Conservation (phyloP, 148 eudicot species). For the Spergularia bocconei region DNA sequence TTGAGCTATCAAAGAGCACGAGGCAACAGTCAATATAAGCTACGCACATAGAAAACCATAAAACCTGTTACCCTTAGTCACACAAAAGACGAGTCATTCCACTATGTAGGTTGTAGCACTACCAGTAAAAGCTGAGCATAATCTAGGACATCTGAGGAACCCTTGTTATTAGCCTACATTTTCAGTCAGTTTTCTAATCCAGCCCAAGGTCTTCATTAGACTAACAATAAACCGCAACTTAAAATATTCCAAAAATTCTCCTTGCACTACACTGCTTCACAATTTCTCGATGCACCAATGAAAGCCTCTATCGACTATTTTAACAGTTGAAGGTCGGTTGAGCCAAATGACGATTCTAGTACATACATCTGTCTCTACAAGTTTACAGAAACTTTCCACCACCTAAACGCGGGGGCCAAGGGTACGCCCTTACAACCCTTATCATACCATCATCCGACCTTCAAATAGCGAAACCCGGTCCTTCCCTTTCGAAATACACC, state of each 20-base stretch:
- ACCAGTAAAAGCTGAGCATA: background rate
- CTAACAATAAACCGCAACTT: too few relatives aligned
- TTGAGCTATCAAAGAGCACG: background rate
- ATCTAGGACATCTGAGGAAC: background rate
- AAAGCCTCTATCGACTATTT: background rate
- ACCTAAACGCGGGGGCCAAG: too few relatives aligned
- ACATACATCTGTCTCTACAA: too few relatives aligned
- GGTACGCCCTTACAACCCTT: too few relatives aligned
- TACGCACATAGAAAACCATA: background rate
- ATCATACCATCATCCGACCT: background rate
- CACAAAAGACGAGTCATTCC: background rate
- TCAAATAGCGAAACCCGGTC: background rate
- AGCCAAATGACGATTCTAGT: background rate
- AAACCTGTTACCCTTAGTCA: background rate
- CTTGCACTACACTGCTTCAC: background rate
- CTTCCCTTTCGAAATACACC: background rate
- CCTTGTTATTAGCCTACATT: background rate
- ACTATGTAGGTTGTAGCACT: background rate
- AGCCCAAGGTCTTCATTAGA: too few relatives aligned
- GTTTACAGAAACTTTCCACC: too few relatives aligned
- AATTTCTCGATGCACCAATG: background rate
- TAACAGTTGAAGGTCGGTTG: background rate
- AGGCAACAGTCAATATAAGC: background rate
- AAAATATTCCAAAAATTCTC: background rate
- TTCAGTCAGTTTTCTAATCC: background rate